Evolutionary conservation across 2,329 filamentous ascomycete species (phyloP).

Genomic region (Ascochyta lentis): DNA sequence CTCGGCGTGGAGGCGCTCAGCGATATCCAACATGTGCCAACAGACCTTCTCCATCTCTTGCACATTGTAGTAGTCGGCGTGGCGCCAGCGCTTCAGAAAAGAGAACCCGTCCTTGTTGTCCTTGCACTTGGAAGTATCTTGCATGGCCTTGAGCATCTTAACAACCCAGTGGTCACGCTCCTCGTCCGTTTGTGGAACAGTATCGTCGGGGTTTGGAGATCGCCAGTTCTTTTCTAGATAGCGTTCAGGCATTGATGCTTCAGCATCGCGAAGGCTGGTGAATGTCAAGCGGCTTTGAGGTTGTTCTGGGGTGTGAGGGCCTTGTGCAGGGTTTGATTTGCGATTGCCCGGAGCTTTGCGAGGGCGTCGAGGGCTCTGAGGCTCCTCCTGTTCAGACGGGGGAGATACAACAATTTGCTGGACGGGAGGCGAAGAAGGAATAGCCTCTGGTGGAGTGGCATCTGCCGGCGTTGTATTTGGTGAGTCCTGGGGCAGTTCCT

Average conservation of each 20-base stretch:
- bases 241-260: constrained; percentile 5
- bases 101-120: constrained; percentile 6
- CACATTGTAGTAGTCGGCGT: constrained; percentile 3
- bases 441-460: background rate
- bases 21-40: constrained; percentile 18
- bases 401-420: background rate
- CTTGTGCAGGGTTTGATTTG: background rate
- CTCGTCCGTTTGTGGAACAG: constrained; percentile 2
- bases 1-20: constrained; percentile 10
- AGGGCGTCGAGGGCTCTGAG: background rate
- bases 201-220: constrained; percentile 7
- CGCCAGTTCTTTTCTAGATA: background rate
- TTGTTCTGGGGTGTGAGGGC: background rate
- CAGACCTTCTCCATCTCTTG: constrained; percentile 22
- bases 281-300: background rate
- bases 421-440: background rate
- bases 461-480: background rate
- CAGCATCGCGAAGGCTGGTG: constrained; percentile 1
- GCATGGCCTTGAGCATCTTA: constrained; percentile 9
- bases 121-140: constrained; percentile 10
- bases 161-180: constrained; percentile 10
- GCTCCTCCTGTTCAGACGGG: background rate
- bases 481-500: background rate
- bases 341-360: no score
- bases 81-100: constrained; percentile 14